Conservation (phyloP, 148 eudicot genomes). For the Persicaria maculosa region DNA sequence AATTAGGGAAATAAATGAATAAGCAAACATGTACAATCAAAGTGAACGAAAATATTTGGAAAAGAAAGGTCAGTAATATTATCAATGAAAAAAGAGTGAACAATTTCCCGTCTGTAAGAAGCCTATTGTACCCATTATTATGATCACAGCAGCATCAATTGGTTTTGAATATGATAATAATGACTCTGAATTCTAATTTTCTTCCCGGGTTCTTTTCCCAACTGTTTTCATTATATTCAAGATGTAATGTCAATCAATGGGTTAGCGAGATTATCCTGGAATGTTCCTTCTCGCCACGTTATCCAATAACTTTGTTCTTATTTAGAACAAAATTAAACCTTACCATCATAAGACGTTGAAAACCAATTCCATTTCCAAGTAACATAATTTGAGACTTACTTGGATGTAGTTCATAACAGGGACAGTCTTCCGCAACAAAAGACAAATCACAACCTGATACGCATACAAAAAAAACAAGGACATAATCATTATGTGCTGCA, state of each 20-base stretch:
- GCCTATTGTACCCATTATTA: neutral
- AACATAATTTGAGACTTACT: slow-evolving; percentile 36
- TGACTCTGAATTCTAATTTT: neutral
- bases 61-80: neutral
- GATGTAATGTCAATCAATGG: neutral
- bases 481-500: neutral
- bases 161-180: neutral
- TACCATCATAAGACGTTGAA: neutral
- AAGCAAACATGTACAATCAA: neutral
- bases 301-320: neutral
- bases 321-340: neutral
- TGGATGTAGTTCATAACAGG: slow-evolving; percentile 74
- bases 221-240: neutral
- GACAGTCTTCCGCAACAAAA: slow-evolving; percentile 78
- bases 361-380: neutral
- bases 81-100: neutral
- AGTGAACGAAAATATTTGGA: neutral
- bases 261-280: neutral
- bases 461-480: neutral
- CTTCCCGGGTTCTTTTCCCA: neutral
- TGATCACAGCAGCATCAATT: neutral
- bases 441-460: slow-evolving; percentile 73
- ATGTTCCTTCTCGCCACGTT: neutral
- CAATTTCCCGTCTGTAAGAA: neutral
- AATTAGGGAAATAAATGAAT: neutral